Base-by-base conservation (phyloP, 805 yeast genomes). In the Candida odintsovae region DNA sequence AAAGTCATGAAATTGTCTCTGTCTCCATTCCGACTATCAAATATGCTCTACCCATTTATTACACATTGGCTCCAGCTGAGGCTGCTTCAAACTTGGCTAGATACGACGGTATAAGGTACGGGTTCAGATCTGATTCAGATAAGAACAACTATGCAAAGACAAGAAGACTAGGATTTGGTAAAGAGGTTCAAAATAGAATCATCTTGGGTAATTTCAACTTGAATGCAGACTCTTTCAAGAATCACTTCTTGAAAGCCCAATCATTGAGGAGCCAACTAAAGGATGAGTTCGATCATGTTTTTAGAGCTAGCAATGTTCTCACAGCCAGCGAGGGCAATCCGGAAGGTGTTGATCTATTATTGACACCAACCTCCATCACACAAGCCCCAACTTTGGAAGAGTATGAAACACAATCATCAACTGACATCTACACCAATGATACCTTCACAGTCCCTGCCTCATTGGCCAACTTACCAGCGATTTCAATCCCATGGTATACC, bases 61-160 rank as follows among this genome's bases (percentile, higher is more conserved):
- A 86, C 61, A 86, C 96, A 0, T 56, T 95, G 33, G 90, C 94
- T 2, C 86, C 97, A 0, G 86, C 97, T 0, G 99, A 94, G 59
- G 98, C 97, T 0, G 83, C 95, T 1, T 92, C 98, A 0, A 94
- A 94, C 60, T 72, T 94, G 42, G 78, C 97, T 1, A 72, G 97
- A 28, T 94, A 76, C 59, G 99, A 94, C 65, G 99, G 99, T 3
- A 69, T 90, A 19, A 71, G 97, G 46, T 94, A 83, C 61, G 98
- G 98, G 0, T 65, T 59, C 46, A 69, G 86, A 35, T 70, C 75
- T 1, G 63, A 58, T 26, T 50, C 53, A 4, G 75, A 66, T 31
- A 58, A 59, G 19, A 63, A 72, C 26, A 65, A 74, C n/a, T 80
- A 74, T 55, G 74, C 77, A 1, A 67, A 71, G 3, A 86, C 94